Evolutionary conservation across 2,329 filamentous ascomycete species (phyloP), one percentile per base, ranked within the genome.

Genomic region (Claviceps monticola): DNA sequence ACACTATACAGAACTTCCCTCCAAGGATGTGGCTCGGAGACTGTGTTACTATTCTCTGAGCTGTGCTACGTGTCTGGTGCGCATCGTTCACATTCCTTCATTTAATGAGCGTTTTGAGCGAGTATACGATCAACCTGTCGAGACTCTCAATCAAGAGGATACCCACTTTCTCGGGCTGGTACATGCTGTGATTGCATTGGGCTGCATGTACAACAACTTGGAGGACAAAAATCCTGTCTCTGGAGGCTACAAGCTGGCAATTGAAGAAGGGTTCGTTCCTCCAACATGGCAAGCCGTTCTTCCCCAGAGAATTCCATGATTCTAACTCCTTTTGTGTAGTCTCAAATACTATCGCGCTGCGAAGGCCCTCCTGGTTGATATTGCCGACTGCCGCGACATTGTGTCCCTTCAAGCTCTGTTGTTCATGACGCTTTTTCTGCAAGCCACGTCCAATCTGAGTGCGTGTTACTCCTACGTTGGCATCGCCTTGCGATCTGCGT

Each of bases 381-480:
- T 83, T 44, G 80, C 79, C 1, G 80, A 83, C 54, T 89, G 85
- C 58, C 80, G 86, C 46, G 86, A 90, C 61, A 71, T 91, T 44
- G 78, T 74, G 19, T 86, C 86, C 1, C 70, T 91, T 8, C 86
- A 93, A 64, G 80, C 84, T 2, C 74, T 93, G 6, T 69, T 89
- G 19, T 89, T 88, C 63, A 86, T 89, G 76, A 84, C 89, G 48
- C 70, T 91, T 2, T 93, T 90, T 61, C 73, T 91, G 1, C 87
- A 93, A 61, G 81, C 84, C 2, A 86, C 87, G 2, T 85, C 86
- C 9, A 87, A 88, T 61, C 70, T 91, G 34, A 86, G 82, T 61
- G 84, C 82, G 9, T 91, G 86, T 62, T 91, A 91, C 65, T 80
- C 85, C 0, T 89, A 88, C 58, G 76, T 91, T 47, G 86, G 86